Conservation (phyloP, 129 eudicot genomes). For the Arctium lappa region DNA sequence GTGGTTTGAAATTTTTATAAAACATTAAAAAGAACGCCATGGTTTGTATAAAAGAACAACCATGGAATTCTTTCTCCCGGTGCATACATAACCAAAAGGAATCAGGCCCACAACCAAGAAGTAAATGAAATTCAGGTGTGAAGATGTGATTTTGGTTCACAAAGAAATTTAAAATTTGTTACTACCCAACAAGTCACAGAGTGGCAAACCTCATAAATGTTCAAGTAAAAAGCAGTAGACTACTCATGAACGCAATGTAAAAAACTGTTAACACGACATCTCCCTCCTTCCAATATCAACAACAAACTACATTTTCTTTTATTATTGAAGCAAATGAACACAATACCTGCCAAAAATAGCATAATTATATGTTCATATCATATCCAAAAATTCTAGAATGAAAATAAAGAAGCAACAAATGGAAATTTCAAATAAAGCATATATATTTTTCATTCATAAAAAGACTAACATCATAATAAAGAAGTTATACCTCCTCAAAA, state of each 20-base stretch:
- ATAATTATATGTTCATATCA: too few species aligned
- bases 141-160: conserved; percentile 30
- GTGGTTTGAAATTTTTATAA: not conserved
- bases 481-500: too few species aligned
- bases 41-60: not conserved
- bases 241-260: conserved; percentile 44
- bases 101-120: not conserved
- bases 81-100: conserved; percentile 1
- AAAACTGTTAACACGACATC: conserved; percentile 1
- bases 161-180: conserved; percentile 22
- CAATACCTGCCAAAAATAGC: too few species aligned
- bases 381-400: too few species aligned
- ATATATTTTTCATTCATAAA: too few species aligned
- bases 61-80: not conserved
- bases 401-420: too few species aligned
- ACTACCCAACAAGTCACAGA: conserved; percentile 27
- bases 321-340: too few species aligned
- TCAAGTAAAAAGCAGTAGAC: conserved; percentile 52
- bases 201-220: conserved; percentile 44
- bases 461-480: too few species aligned
- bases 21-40: not conserved
- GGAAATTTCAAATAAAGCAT: too few species aligned
- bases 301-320: conserved; percentile 4
- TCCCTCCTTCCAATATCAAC: not conserved
- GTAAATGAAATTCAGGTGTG: conserved; percentile 11